Evolutionary conservation across 192 early-diverging fungal species (phyloP), one percentile per base, ranked within the genome.

Genomic region (Coemansia sp.): DNA sequence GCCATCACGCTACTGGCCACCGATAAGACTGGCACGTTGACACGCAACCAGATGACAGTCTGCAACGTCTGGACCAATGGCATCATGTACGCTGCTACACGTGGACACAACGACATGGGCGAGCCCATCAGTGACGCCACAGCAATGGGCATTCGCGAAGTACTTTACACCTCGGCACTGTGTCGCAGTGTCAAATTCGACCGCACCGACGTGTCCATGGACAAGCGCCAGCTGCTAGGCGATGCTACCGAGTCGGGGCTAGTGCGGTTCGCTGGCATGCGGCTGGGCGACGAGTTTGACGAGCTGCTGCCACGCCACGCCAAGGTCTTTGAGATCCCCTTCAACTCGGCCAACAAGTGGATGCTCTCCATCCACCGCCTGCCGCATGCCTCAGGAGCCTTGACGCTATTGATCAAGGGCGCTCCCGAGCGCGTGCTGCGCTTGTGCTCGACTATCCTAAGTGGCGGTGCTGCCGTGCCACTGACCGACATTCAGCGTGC

Each of bases 21-120:
- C 4, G 96, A 98, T 82, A 98, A 98, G 77, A 97, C 96, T 13
- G 96, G 96, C 63, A 98, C 96, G 53, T 85, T 98, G 66, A 98
- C 96, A 37, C 86, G 93, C 64, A 98, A 97, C 77, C 95, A 96
- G 77, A 98, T 98, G 96, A 96, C 93, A 7, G 93, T 94, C 0
- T 92, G 95, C 64, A 91, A 93, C 82, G 65, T 98, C 21, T 98
- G 96, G 96, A 86, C 92, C 43, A 89, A 89, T 33, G 75, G 86
- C 17, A 84, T 84, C 38, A 72, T 95, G 74, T 94, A 87, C 75
- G 73, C 86, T 11, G 81, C 86, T n/a, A 79, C 84, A 40, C 84
- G 85, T 44, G 69, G 66, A 1, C 81, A 78, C 74, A 75, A 52
- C 59, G 78, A 86, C 69, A 43, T 75, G n/a, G 84, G 84, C 38